These are phyloP conservation scores for Saccharomycopsis lassenensis DNA, from an alignment of 805 yeast species.

Conservation along the genomic window DNA sequence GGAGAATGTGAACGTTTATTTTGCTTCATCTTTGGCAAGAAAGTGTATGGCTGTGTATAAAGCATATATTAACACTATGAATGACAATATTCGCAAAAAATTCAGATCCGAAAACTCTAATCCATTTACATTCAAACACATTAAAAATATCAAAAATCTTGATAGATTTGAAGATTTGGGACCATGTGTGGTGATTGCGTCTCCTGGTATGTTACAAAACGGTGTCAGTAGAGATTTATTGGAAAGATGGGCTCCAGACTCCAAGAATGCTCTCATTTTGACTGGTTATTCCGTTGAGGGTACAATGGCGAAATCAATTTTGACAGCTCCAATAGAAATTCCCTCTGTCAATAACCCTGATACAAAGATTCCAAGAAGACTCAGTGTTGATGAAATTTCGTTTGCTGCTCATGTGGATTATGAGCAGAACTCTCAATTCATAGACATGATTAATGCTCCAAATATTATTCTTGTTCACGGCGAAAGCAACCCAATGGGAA, in stretches of 20 bases:
- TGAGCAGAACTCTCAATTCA: constrained; percentile 84
- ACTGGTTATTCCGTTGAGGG: constrained; percentile 99
- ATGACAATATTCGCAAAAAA: constrained; percentile 69
- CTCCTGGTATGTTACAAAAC: constrained; percentile 97
- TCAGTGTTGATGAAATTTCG: constrained; percentile 84
- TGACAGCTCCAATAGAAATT: constrained; percentile 85
- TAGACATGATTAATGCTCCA: constrained; percentile 76
- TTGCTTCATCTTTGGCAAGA: constrained; percentile 87
- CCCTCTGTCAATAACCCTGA: constrained; percentile 79
- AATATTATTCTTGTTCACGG: constrained; percentile 93
- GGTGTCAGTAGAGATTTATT: constrained; percentile 87
- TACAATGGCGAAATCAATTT: constrained; percentile 84
- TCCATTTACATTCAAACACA: constrained; percentile 84
- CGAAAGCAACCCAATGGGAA: constrained; percentile 97
- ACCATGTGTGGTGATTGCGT: constrained; percentile 91
- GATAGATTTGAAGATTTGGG: constrained; percentile 88
- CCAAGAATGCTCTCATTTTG: constrained; percentile 72
- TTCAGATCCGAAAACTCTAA: constrained; percentile 71
- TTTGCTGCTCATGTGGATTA: constrained; percentile 99
- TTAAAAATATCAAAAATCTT: constrained; percentile 66
- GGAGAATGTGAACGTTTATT: constrained; percentile 72
- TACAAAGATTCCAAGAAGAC: constrained; percentile 71
- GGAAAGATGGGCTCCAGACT: constrained; percentile 97
- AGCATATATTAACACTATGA: constrained; percentile 95
- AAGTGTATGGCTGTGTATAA: constrained; percentile 97